Evolutionary conservation across 371 early-diverging fungal species (phyloP).

Genomic region (Conidiobolus coronatus): DNA sequence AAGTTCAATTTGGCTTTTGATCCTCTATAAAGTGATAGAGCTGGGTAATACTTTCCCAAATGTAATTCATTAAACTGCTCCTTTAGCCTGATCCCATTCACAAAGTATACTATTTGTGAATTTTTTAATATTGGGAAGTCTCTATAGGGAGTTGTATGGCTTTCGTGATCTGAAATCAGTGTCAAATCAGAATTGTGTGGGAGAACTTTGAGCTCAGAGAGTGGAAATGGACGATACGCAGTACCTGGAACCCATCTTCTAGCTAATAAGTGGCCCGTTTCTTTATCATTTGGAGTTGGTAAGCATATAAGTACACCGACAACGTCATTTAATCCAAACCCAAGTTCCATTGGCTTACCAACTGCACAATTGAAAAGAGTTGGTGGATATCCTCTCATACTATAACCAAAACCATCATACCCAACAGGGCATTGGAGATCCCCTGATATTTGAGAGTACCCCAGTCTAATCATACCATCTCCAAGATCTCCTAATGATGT

Average conservation of each 20-base stretch:
- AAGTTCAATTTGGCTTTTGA: slow-evolving; percentile 2
- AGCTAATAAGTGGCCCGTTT: not conserved
- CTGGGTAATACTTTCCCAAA: slow-evolving; percentile 3
- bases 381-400: not conserved
- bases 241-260: not conserved
- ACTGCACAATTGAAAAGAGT: slow-evolving; percentile 1
- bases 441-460: not conserved
- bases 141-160: not conserved
- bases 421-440: not conserved
- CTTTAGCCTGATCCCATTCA: not conserved
- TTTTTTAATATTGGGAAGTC: not conserved
- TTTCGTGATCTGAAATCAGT: not conserved
- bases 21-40: not conserved
- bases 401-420: slow-evolving; percentile 2
- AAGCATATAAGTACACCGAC: slow-evolving; percentile 1
- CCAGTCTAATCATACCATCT: not conserved
- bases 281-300: not conserved
- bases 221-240: not conserved
- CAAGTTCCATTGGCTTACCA: not conserved
- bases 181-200: not conserved
- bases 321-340: not conserved
- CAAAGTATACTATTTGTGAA: slow-evolving; percentile 2
- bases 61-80: not conserved
- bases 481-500: not conserved
- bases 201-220: not conserved